These are phyloP conservation scores for Coemansia sp. DNA, from an alignment of 192 early-diverging fungal genomes.

Conservation along the genomic window DNA sequence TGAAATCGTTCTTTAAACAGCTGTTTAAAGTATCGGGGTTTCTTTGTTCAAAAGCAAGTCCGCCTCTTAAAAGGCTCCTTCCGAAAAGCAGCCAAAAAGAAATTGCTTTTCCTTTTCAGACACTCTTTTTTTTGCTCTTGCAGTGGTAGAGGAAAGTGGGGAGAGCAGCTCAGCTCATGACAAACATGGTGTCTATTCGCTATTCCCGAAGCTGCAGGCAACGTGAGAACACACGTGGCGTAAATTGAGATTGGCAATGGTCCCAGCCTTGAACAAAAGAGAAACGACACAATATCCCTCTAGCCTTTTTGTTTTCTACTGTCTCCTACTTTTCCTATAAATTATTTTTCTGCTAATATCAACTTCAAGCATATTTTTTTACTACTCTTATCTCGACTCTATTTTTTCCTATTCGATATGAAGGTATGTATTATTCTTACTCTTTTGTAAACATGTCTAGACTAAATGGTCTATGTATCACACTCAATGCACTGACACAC, in stretches of 20 bases:
- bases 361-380: not conserved
- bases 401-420: not conserved
- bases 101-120: not conserved
- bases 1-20: not conserved
- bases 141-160: not conserved
- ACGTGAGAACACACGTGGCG: not conserved
- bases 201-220: not conserved
- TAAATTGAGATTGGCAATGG: not conserved
- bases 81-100: not conserved
- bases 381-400: not conserved
- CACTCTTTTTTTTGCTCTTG: not conserved
- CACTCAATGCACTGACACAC: not conserved
- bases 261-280: not conserved
- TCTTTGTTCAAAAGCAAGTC: not conserved
- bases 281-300: not conserved
- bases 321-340: not conserved
- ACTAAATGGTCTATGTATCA: not conserved
- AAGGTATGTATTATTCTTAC: not conserved
- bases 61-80: not conserved
- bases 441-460: not conserved
- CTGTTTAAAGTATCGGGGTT: not conserved
- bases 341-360: not conserved
- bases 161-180: not conserved
- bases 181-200: not conserved
- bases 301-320: not conserved